phyloP scores from a whole-genome alignment of 805 yeast genomes.

The Saccharomycopsis babjevae region DNA sequence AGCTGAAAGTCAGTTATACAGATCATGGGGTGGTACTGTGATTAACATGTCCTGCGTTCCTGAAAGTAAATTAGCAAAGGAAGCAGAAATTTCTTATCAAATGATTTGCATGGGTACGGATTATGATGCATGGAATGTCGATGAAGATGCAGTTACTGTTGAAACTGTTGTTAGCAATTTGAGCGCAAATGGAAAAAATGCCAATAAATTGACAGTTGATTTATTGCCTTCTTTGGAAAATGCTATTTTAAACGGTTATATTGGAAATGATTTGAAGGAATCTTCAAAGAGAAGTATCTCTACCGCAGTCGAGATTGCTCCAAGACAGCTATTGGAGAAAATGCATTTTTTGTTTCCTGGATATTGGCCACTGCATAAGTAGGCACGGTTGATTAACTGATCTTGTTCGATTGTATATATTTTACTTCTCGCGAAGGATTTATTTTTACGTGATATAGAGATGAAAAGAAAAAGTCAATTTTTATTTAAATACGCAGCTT shows the following conservation, averaged over 20 bases:
- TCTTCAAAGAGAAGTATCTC: slow-evolving; percentile 74
- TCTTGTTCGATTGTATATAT: not conserved
- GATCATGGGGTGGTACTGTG: slow-evolving; percentile 84
- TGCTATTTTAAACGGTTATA: slow-evolving; percentile 44
- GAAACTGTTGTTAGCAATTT: slow-evolving; percentile 90
- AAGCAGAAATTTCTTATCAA: slow-evolving; percentile 93
- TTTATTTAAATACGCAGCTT: too few relatives aligned
- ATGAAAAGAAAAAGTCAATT: too few relatives aligned
- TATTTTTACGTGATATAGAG: too few relatives aligned
- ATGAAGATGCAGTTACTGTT: slow-evolving; percentile 95
- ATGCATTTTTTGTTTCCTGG: slow-evolving; percentile 88
- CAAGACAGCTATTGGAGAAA: slow-evolving; percentile 61
- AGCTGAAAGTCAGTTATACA: slow-evolving; percentile 86
- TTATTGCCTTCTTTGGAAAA: slow-evolving; percentile 59
- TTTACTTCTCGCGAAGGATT: not conserved
- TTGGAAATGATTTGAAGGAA: slow-evolving; percentile 66
- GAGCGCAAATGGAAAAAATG: slow-evolving; percentile 78
- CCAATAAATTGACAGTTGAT: slow-evolving; percentile 63
- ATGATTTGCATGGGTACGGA: slow-evolving; percentile 99
- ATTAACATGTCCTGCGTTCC: slow-evolving; percentile 97
- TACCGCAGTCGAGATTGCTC: slow-evolving; percentile 65
- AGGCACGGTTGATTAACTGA: not conserved
- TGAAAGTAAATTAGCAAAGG: slow-evolving; percentile 95
- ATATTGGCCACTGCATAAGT: slow-evolving; percentile 51
- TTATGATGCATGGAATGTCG: slow-evolving; percentile 96